These are phyloP conservation scores for Blastomyces emzantsi DNA, from an alignment of 2,329 filamentous ascomycete genomes.

Conservation along the genomic window DNA sequence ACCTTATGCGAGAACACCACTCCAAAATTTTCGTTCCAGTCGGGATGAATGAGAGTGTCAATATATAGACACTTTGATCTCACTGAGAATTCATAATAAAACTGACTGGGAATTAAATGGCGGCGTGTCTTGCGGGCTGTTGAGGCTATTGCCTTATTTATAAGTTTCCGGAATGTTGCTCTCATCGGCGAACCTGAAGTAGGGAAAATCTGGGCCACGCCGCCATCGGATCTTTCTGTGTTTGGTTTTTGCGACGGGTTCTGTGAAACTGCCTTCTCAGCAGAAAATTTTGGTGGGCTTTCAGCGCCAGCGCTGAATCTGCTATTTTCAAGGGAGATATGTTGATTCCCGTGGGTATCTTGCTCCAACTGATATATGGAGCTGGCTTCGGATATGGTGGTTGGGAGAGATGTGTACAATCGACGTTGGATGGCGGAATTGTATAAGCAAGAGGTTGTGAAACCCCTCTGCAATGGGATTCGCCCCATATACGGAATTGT, in stretches of 20 bases:
- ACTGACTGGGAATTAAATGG: neutral
- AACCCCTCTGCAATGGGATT: neutral
- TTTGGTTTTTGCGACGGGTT: neutral
- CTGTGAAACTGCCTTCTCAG: neutral
- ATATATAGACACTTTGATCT: constrained; percentile 19
- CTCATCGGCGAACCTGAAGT: neutral
- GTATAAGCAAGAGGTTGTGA: neutral
- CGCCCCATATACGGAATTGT: neutral
- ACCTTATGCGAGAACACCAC: neutral
- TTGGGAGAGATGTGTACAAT: neutral
- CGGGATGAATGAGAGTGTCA: constrained; percentile 19
- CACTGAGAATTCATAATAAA: neutral
- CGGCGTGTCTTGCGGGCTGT: neutral
- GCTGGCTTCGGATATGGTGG: neutral
- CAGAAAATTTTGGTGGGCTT: neutral
- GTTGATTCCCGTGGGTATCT: neutral
- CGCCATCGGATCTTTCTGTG: neutral
- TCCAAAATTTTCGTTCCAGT: constrained; percentile 5
- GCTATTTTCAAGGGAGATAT: neutral
- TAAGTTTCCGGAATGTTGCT: neutral
- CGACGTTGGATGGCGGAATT: neutral
- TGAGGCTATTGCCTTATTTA: neutral
- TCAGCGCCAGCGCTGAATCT: neutral
- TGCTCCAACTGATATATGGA: neutral
- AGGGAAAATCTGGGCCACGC: neutral